Conservation (phyloP, 805 yeast genomes). For the Diddensiella transvaalensis region DNA sequence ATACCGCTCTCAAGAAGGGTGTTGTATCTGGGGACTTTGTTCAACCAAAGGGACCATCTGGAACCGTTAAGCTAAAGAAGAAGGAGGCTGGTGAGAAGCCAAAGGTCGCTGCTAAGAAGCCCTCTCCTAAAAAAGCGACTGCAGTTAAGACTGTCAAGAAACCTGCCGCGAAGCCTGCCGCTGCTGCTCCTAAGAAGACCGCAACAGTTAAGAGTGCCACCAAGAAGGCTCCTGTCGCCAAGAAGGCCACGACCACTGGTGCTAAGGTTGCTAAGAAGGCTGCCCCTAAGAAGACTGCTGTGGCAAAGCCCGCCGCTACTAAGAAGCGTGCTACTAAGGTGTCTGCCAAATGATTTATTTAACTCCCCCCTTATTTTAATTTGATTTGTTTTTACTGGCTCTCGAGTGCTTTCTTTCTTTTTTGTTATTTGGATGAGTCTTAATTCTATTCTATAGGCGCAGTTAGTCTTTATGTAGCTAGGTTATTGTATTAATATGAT, state of each 20-base stretch:
- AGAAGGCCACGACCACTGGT: constrained; percentile 24
- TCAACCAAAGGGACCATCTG: constrained; percentile 89
- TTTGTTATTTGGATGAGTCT: constrained; percentile 3
- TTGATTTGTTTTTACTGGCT: not conserved
- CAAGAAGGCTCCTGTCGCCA: constrained; percentile 33
- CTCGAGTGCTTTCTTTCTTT: not conserved
- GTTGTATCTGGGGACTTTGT: constrained; percentile 70
- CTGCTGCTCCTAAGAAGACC: constrained; percentile 27
- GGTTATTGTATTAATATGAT: constrained; percentile 4
- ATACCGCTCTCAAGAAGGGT: constrained; percentile 73
- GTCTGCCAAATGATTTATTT: constrained; percentile 20
- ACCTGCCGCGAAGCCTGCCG: constrained; percentile 29
- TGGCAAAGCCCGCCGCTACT: constrained; percentile 24
- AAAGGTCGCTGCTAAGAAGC: constrained; percentile 23
- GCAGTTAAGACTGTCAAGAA: constrained; percentile 37
- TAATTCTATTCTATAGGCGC: not conserved
- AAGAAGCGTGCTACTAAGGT: constrained; percentile 28
- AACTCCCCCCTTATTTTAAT: constrained; percentile 1
- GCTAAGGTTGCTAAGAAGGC: constrained; percentile 31
- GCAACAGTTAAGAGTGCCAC: constrained; percentile 47
- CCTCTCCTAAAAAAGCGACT: constrained; percentile 24
- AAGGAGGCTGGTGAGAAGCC: constrained; percentile 39
- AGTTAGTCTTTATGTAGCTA: constrained; percentile 2
- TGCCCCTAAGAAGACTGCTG: constrained; percentile 21
- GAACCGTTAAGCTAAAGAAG: constrained; percentile 69